A percentile compares a stretch with the other conserved stretches of the same genome.
These are phyloP conservation scores for Populus davidiana DNA, from an alignment of 345 rosid genomes.

Conservation along the genomic window DNA sequence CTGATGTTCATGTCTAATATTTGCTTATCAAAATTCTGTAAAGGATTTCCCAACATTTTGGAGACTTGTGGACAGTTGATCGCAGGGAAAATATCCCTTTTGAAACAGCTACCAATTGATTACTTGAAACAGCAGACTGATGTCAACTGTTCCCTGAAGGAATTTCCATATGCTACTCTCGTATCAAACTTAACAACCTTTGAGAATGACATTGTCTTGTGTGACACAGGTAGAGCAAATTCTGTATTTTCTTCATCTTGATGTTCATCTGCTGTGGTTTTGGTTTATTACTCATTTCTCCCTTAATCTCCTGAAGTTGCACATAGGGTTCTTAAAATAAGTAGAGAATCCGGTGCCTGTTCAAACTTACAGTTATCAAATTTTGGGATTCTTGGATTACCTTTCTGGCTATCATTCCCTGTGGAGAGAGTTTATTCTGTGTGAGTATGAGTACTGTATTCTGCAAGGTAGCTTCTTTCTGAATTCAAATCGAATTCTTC, in stretches of 20 bases:
- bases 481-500: background rate
- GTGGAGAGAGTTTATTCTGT: slow-evolving; percentile 61
- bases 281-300: slow-evolving; percentile 23
- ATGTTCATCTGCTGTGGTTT: slow-evolving; percentile 11
- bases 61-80: slow-evolving; percentile 53
- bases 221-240: slow-evolving; percentile 60
- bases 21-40: slow-evolving; percentile 13
- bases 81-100: slow-evolving; percentile 53
- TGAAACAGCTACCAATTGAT: slow-evolving; percentile 54
- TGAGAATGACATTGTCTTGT: slow-evolving; percentile 46
- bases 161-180: slow-evolving; percentile 40
- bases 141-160: slow-evolving; percentile 33
- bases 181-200: slow-evolving; percentile 56
- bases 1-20: slow-evolving; percentile 20
- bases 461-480: background rate
- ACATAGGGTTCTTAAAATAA: slow-evolving; percentile 63
- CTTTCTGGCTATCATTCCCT: slow-evolving; percentile 70
- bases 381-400: slow-evolving; percentile 74
- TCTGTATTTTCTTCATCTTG: slow-evolving; percentile 3
- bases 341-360: slow-evolving; percentile 54
- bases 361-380: slow-evolving; percentile 67
- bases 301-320: slow-evolving; percentile 47
- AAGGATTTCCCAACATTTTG: slow-evolving; percentile 55
- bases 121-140: slow-evolving; percentile 50
- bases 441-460: slow-evolving; percentile 48